Base-by-base conservation (phyloP, 768 basidiomycete species). In the Amanita polypyramis region DNA sequence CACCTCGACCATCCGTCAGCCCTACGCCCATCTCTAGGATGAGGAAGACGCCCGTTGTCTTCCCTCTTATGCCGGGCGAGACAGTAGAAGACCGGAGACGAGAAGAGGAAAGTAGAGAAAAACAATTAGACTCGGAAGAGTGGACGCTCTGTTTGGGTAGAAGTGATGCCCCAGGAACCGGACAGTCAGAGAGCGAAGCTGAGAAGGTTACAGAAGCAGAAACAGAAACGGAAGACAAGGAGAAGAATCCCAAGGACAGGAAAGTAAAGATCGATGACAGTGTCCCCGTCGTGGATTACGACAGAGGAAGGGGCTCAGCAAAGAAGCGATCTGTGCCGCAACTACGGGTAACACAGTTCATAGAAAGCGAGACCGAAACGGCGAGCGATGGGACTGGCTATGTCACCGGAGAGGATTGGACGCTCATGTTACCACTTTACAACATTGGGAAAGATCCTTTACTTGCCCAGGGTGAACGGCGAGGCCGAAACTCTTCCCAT, bases 21-120 rank as follows among this genome's bases (percentile, higher is more conserved):
- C 47, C 39, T 21, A 49, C 39, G 4, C 47, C 47, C 5, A 49
- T 49, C 20, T 49, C 47, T 39, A 37, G 47, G 32, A 49, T 49
- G 47, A 41, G 23, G 15, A 49, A 34, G 32, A 41, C 27, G 17
- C 47, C 47, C 11, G 37, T 47, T 30, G 46, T 40, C 17, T 49
- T 49, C 17, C 47, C 47, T 23, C 25, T 41, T 15, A 41, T 49
- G 47, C 47, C 47, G 1, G 30, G 47, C 5, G 38, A 49, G 39
- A 49, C 32, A n/a, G 38, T 42, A 20, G 46, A 38, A 30, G 39
- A 49, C 11, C 6, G 38, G 17, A 41, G 33, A 21, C 29, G 21
- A 25, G 37, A 49, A 49, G 20, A 38, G 17, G 40, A 49, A 15
- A 23, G 29, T 4, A 33, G 20, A 27, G 45, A 19, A 9, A 37